Base-by-base conservation (phyloP, 2,329 filamentous ascomycete genomes). In the Trichoderma sp. region DNA sequence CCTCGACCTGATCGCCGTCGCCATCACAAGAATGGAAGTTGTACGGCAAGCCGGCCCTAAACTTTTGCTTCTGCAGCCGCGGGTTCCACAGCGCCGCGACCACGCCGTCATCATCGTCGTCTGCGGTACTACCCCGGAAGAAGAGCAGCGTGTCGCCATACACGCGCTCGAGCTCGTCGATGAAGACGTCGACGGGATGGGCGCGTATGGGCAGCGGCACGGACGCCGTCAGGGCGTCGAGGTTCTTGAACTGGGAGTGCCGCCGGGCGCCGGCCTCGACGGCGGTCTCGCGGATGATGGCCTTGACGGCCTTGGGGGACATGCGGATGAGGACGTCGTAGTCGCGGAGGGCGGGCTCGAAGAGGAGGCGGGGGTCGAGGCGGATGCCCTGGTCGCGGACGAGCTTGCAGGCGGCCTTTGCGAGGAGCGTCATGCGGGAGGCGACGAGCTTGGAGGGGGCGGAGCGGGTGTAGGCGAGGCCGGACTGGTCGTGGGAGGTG, bases 311-410 rank as follows among this genome's bases (percentile, higher is more conserved):
- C 69, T 84, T 87, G 39, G 82, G 69, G 17, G 86, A 84, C 21
- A 98, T 80, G 72, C 89, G 85, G 63, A 99, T 80, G n/a, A 94
- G 79, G 68, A 98, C 89, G 74, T 98, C 92, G 75, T 93, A 99
- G 69, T 97, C 93, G 10, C 78, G 77, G 6, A 92, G 81, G 0
- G 89, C 86, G 3, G 90, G 82, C n/a, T 84, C 81, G 78, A 98
- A 98, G 9, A 98, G 82, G 28, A 69, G 66, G 2, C 69, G 45
- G 3, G 75, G 71, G 55, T 88, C 80, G 61, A 92, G 76, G 14
- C 78, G 76, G 28, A 84, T 72, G 28, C 82, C 83, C 41, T 85
- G 73, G 7, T 83, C 80, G 51, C 79, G 80, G 60, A 91, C 78
- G 12, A 90, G 75, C 59, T 85, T 85, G 72, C 85, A 85, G 12